Conservation (phyloP, 148 eudicot species). For the Rhododendron griersonianum region DNA sequence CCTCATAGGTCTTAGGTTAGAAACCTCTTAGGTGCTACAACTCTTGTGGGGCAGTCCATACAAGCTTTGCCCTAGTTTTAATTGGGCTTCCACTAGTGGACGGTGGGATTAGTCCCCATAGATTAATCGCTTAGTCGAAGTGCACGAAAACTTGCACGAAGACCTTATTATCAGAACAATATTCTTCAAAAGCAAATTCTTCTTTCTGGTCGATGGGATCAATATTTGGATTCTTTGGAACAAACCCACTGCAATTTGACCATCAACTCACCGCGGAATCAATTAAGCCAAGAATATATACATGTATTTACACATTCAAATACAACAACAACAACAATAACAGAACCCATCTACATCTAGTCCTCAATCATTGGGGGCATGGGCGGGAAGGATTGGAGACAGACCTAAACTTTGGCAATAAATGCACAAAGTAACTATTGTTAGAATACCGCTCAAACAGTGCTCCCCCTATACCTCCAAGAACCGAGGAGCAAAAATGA, state of each 20-base stretch:
- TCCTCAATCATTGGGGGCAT: too few species aligned
- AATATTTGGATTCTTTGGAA: too few species aligned
- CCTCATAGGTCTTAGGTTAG: background rate
- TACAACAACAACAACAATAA: too few species aligned
- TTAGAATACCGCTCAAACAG: too few species aligned
- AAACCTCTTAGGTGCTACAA: background rate
- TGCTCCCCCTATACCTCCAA: too few species aligned
- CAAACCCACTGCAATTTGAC: background rate
- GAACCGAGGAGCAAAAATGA: too few species aligned
- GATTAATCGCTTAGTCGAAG: background rate
- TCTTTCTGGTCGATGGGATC: too few species aligned
- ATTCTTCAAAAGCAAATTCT: too few species aligned
- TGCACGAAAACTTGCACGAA: background rate
- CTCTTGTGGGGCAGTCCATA: background rate
- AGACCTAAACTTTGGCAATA: too few species aligned
- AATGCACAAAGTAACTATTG: too few species aligned
- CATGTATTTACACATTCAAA: background rate
- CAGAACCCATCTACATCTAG: too few species aligned
- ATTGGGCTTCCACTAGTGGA: background rate
- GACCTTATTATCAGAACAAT: background rate
- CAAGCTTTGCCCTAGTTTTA: background rate
- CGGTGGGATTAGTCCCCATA: background rate
- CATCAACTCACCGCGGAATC: background rate
- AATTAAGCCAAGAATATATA: background rate
- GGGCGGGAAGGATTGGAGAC: too few species aligned